A percentile compares a stretch with the other conserved stretches of the same genome.
phyloP scores from a whole-genome alignment of 805 yeast species.

The Yarrowia divulgata region DNA sequence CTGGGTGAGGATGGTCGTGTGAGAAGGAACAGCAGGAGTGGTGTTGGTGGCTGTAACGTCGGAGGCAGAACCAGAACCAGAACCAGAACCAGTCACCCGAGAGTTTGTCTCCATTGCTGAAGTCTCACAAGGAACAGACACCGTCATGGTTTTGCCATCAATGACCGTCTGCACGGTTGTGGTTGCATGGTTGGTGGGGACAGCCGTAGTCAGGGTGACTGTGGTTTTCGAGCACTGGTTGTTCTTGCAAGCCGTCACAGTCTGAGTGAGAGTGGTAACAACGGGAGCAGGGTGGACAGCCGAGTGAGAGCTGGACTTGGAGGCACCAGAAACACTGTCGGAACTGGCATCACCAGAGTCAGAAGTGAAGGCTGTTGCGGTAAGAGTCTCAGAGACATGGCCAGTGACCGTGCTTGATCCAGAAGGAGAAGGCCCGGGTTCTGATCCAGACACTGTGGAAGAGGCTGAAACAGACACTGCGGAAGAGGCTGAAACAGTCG shows the following conservation, averaged over 20 bases:
- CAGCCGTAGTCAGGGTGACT: background rate
- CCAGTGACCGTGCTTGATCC: background rate
- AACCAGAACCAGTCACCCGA: too few species aligned
- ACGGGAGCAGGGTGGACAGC: background rate
- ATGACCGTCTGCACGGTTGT: conserved; percentile 2
- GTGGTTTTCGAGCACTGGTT: background rate
- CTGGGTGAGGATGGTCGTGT: too few species aligned
- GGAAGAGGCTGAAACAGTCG: conserved; percentile 1
- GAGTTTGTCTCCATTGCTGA: too few species aligned
- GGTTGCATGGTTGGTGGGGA: background rate
- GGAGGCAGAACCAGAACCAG: too few species aligned
- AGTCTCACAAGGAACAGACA: background rate
- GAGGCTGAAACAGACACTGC: background rate
- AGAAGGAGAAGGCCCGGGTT: too few species aligned
- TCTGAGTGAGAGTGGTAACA: conserved; percentile 9
- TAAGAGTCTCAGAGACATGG: background rate
- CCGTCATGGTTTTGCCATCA: background rate
- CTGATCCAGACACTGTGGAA: background rate
- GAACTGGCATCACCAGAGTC: background rate
- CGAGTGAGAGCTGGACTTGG: background rate
- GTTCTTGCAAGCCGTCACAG: background rate
- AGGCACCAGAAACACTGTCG: background rate
- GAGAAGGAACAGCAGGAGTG: too few species aligned
- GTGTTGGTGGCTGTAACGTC: too few species aligned
- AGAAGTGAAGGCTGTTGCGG: background rate